Base-by-base conservation (phyloP, 2,329 filamentous ascomycete genomes). In the Elsinoe necatrix region DNA sequence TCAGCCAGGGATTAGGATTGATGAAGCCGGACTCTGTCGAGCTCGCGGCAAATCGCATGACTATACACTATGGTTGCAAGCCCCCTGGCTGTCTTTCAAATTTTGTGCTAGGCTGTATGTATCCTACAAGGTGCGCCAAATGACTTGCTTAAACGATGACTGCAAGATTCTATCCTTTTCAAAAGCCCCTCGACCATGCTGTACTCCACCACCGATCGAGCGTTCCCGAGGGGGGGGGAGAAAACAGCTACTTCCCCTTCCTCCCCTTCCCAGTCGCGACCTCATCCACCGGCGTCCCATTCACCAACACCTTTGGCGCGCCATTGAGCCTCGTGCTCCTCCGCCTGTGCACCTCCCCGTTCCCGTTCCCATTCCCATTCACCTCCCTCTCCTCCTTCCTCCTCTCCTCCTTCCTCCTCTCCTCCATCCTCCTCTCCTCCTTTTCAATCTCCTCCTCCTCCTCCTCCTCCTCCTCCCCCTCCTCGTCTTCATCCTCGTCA, bases 401-500 rank as follows among this genome's bases (percentile, higher is more conserved):
- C 35, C 2, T 35, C 47, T 58, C 34, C 41, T 16, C 4, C 35
- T 11, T 27, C 39, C 55, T 39, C 18, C 27, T 45, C 56, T 60
- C 62, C 58, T 51, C 61, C 66, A 57, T 66, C 65, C 56, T 66
- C 64, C 37, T 62, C 64, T 51, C 61, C 64, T 55, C 67, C 66
- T 62, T 68, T 68, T 54, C 27, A 29, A 4, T 9, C 27, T 29
- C 27, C 27, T 29, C 63, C 69, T 41, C 69, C 68, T 69, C 39
- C 57, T 42, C 54, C 63, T 41, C 68, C 63, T 64, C 67, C 58
- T 59, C 65, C 64, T 62, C 69, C 50, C 71, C 67, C 57, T 77
- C 76, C 23, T 83, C 81, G 5, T 75, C 69, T 8, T 82, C 80
- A 29, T 84, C 82, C 47, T 86, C 84, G 63, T 86, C 82, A 18